Evolutionary conservation across 768 basidiomycete species (phyloP), one percentile per base, ranked within the genome.

Genomic region (Leccinum pellstonianum): DNA sequence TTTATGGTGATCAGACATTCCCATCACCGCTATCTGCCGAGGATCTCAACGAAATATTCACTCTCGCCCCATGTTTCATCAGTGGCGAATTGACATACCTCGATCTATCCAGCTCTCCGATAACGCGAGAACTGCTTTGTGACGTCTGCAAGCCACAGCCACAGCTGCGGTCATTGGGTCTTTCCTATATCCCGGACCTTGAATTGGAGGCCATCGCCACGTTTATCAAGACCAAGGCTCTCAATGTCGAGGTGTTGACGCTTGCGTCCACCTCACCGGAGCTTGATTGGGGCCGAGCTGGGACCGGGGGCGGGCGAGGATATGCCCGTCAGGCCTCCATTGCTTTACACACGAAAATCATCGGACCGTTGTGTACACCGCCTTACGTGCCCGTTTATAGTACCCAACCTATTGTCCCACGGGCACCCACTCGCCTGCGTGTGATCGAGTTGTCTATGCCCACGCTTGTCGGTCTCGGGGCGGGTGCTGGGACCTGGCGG

Each of bases 1-100:
- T 99, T 5, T 97, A 92, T 67, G 94, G 93, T 27, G 95, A 97
- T 69, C 81, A 80, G 73, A 93, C 94, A 1, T 94, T 90, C 74
- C 78, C 84, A 0, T 90, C 86, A 17, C 86, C 91, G 3, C 78
- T 98, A 33, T 80, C 83, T 7, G 77, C 76, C 55, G 80, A 83
- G 33, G 86, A 97, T 55, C 79, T 98, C 15, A 63, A 69, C 17
- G 80, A 84, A 23, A 85, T 98, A 48, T 72, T 98, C 49, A 77
- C 81, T 6, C 71, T 73, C 17, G 94, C 94, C 0, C 94, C 94
- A 1, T 93, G 90, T 67, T 91, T 99, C 77, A 72, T 77, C 11
- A 83, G 79, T 52, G 90, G 91, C 9, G 73, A 85, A 59, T 78
- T 99, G 43, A 81, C 86, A 11, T 97, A 95, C 73, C 83, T 99